Conservation (phyloP, 1,139 yeast species). For the Suhomyces bolitotheri region DNA sequence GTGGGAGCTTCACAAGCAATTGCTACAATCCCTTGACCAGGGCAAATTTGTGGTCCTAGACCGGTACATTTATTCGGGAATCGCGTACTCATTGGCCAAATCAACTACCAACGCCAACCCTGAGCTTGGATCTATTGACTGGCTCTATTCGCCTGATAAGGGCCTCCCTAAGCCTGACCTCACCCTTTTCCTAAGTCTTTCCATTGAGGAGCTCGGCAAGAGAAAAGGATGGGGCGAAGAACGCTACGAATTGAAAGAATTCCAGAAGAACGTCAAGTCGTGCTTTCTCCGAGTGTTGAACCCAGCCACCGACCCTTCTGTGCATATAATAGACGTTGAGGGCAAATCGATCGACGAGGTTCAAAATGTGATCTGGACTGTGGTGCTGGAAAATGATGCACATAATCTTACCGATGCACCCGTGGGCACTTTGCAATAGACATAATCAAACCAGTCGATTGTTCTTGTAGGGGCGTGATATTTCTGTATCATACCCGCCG, state of each 20-base stretch:
- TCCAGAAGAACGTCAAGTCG: slow-evolving; percentile 67
- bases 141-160: slow-evolving; percentile 80
- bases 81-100: slow-evolving; percentile 92
- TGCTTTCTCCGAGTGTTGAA: slow-evolving; percentile 54
- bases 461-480: too few relatives aligned
- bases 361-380: slow-evolving; percentile 29
- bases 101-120: slow-evolving; percentile 26
- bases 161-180: slow-evolving; percentile 90
- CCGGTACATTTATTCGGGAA: slow-evolving; percentile 88
- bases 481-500: too few relatives aligned
- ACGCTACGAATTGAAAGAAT: slow-evolving; percentile 73
- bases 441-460: too few relatives aligned
- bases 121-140: slow-evolving; percentile 52
- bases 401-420: slow-evolving; percentile 3
- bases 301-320: slow-evolving; percentile 31
- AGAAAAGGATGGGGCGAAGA: slow-evolving; percentile 92
- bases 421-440: background rate
- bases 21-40: slow-evolving; percentile 42
- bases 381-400: slow-evolving; percentile 9
- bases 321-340: slow-evolving; percentile 61
- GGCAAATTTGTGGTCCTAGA: slow-evolving; percentile 74
- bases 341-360: slow-evolving; percentile 60
- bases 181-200: slow-evolving; percentile 73
- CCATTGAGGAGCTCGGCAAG: slow-evolving; percentile 43
- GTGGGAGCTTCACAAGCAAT: slow-evolving; percentile 73